Conservation (phyloP, 1,284 basidiomycete species). For the Cryptococcus sp. region DNA sequence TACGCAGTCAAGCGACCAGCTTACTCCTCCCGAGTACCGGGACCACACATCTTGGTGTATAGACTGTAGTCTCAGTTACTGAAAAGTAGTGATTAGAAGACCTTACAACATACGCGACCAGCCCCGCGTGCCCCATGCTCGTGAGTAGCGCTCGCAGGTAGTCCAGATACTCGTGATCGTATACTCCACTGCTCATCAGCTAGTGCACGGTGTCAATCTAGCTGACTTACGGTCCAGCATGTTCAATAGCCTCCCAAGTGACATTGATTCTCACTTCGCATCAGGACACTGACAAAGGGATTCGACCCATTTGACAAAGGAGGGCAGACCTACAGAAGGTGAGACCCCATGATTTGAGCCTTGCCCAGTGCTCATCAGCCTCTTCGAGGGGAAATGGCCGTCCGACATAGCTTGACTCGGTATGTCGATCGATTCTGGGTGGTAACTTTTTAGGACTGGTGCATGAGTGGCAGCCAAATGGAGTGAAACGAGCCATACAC, state of each 20-base stretch:
- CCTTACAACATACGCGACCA: slow-evolving; percentile 82
- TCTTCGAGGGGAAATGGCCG: slow-evolving; percentile 78
- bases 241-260: slow-evolving; percentile 96
- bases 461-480: background rate
- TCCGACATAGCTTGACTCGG: slow-evolving; percentile 66
- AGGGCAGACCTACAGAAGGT: slow-evolving; percentile 62
- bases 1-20: slow-evolving; percentile 6
- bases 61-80: slow-evolving; percentile 41
- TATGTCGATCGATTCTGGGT: background rate
- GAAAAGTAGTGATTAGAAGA: slow-evolving; percentile 21
- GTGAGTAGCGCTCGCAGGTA: slow-evolving; percentile 72
- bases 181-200: slow-evolving; percentile 59
- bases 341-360: slow-evolving; percentile 77
- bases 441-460: slow-evolving; percentile 35
- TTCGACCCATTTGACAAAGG: background rate
- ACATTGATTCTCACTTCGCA: slow-evolving; percentile 73
- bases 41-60: slow-evolving; percentile 95
- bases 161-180: slow-evolving; percentile 74
- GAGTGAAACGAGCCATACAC: slow-evolving; percentile 55
- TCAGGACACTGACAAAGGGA: slow-evolving; percentile 4
- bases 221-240: slow-evolving; percentile 74
- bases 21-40: slow-evolving; percentile 75
- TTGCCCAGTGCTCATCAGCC: slow-evolving; percentile 73
- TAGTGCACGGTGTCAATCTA: no score
- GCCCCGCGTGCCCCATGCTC: slow-evolving; percentile 72